Base-by-base conservation (phyloP, 306 rosid genomes). In the Begonia peltatifolia region DNA sequence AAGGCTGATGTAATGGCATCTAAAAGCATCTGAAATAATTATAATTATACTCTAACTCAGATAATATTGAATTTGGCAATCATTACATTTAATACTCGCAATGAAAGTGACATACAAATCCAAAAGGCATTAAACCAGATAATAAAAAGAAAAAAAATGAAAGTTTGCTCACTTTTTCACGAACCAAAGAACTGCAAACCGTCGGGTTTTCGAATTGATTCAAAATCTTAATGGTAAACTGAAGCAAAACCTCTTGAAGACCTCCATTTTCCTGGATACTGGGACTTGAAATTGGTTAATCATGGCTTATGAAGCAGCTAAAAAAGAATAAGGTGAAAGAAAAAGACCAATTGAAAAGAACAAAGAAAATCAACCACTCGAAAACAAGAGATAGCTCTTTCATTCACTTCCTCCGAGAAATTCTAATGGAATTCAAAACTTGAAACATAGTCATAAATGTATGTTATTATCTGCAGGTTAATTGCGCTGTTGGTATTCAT, bases 21-120 rank as follows among this genome's bases (percentile, higher is more conserved):
- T 68, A 83, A 76, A 65, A 85, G 80, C 52, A 53, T 92, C 97
- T 90, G 74, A 62, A 75, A 53, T 52, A 67, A n/a, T n/a, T n/a
- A n/a, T n/a, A n/a, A n/a, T n/a, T n/a, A n/a, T n/a, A n/a, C n/a
- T n/a, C n/a, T n/a, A n/a, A n/a, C n/a, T n/a, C n/a, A n/a, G n/a
- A n/a, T n/a, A 44, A 13, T 17, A 42, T 16, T 46, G 30, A 30
- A 30, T 13, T 16, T 15, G 14, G 47, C 11, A 16, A 54, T 49
- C 18, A 2, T 53, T 47, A 38, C 50, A 52, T 46, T 48, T 68
- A 44, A 10, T 12, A 44, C 3, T 10, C 48, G 13, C 48, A 12
- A 42, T 20, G 23, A 20, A 20, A 20, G 2, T 20, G 23, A 5
- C 8, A 30, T 3, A 25, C 8, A 30, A 30, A 30, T 30, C 38